Conservation (phyloP, 2,329 filamentous ascomycete genomes). For the Lasiodiplodia sp. region DNA sequence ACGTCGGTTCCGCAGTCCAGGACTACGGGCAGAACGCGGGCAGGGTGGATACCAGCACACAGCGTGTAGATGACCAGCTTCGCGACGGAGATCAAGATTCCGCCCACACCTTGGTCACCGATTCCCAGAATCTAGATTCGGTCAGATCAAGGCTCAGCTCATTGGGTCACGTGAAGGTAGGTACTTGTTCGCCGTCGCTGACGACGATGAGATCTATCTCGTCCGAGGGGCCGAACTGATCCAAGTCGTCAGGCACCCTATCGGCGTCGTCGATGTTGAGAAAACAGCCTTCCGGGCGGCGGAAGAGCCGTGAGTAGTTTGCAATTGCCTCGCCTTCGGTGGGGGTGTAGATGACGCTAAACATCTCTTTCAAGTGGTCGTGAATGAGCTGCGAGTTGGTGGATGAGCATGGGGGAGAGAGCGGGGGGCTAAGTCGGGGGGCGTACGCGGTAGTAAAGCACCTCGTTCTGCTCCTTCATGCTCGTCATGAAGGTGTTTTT, state of each 20-base stretch:
- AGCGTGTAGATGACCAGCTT: constrained; percentile 84
- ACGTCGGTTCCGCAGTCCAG: constrained; percentile 84
- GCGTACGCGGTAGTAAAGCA: constrained; percentile 76
- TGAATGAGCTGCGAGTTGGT: constrained; percentile 66
- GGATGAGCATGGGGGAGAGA: not conserved
- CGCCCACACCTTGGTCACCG: constrained; percentile 86
- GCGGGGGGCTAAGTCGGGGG: too few relatives aligned
- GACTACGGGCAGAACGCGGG: constrained; percentile 79
- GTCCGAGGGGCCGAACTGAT: constrained; percentile 72
- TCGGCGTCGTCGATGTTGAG: constrained; percentile 75
- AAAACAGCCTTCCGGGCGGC: constrained; percentile 81
- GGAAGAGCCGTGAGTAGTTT: constrained; percentile 80
- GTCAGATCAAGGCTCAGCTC: not conserved
- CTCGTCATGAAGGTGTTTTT: constrained; percentile 91
- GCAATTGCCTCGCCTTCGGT: constrained; percentile 90
- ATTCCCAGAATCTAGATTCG: constrained; percentile 81
- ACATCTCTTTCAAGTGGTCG: constrained; percentile 85
- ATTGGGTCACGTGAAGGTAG: not conserved
- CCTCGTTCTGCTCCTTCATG: constrained; percentile 84
- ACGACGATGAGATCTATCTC: constrained; percentile 91
- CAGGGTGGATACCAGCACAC: constrained; percentile 86
- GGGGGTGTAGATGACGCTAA: constrained; percentile 88
- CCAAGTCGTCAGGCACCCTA: constrained; percentile 69
- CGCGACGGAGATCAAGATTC: constrained; percentile 82
- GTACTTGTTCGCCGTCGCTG: constrained; percentile 68